Conservation (phyloP, 2,329 filamentous ascomycete genomes). For the Nigrospora sphaerica region DNA sequence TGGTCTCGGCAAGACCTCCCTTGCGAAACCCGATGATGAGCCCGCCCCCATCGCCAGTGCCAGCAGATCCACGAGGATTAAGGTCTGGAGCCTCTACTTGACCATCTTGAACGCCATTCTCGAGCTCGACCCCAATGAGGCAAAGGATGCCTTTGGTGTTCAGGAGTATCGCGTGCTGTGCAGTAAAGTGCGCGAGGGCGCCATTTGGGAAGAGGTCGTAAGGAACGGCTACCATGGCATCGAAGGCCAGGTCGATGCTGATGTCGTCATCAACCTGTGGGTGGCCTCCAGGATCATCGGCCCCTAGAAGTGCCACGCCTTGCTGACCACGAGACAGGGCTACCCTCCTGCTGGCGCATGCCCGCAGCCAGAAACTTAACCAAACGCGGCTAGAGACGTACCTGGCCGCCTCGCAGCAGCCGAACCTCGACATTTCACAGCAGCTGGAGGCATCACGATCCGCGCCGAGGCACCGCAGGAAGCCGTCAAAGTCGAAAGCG, state of each 20-base stretch:
- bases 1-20: slow-evolving; percentile 25
- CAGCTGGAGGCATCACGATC: slow-evolving; percentile 46
- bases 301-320: neutral
- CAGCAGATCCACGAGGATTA: slow-evolving; percentile 77
- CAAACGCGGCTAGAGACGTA: slow-evolving; percentile 86
- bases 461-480: slow-evolving; percentile 21
- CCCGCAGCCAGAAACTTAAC: slow-evolving; percentile 73
- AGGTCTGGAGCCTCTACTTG: slow-evolving; percentile 95
- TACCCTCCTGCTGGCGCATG: slow-evolving; percentile 85
- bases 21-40: slow-evolving; percentile 37
- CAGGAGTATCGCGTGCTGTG: slow-evolving; percentile 80
- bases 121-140: slow-evolving; percentile 83
- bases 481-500: slow-evolving; percentile 33
- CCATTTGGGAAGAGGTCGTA: slow-evolving; percentile 92
- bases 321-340: slow-evolving; percentile 48
- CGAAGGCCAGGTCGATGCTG: slow-evolving; percentile 87
- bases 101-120: slow-evolving; percentile 87
- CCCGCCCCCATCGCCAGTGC: slow-evolving; percentile 72
- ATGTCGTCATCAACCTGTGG: slow-evolving; percentile 86
- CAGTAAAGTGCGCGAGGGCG: slow-evolving; percentile 77
- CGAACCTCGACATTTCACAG: slow-evolving; percentile 64
- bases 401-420: slow-evolving; percentile 68
- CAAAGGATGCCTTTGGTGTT: slow-evolving; percentile 79
- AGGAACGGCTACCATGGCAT: slow-evolving; percentile 78
- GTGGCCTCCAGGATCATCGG: slow-evolving; percentile 18